These are phyloP conservation scores for Fusarium secorum DNA, from an alignment of 2,329 filamentous ascomycete genomes.

Conservation along the genomic window DNA sequence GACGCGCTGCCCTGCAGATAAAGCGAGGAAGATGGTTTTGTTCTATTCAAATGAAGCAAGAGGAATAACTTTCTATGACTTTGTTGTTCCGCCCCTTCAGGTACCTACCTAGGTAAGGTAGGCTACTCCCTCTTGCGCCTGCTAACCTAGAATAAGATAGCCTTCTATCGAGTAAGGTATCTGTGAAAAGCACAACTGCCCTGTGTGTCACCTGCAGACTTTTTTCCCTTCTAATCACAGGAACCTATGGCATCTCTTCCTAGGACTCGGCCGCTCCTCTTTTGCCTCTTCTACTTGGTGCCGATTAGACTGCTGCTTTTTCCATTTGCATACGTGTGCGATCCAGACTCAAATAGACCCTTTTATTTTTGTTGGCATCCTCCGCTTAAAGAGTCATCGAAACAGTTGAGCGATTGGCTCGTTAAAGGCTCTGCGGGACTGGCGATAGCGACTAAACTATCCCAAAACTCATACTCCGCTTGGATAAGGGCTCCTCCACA, in stretches of 20 bases:
- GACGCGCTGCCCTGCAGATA: background rate
- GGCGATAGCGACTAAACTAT: slow-evolving; percentile 1
- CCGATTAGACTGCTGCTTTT: slow-evolving; percentile 9
- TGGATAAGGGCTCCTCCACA: slow-evolving; percentile 29
- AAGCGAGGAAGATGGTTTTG: background rate
- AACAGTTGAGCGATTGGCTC: slow-evolving; percentile 28
- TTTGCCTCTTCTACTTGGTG: slow-evolving; percentile 12
- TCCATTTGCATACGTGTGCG: slow-evolving; percentile 23
- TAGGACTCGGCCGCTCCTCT: slow-evolving; percentile 15
- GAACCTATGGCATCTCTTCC: slow-evolving; percentile 3
- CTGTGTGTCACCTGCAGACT: slow-evolving; percentile 16
- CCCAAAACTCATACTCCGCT: background rate
- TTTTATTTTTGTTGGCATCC: slow-evolving; percentile 2
- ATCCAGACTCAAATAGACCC: slow-evolving; percentile 35
- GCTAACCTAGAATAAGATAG: slow-evolving; percentile 32
- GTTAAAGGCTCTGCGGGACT: slow-evolving; percentile 19
- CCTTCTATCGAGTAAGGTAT: slow-evolving; percentile 5
- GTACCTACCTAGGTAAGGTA: background rate
- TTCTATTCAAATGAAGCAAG: background rate
- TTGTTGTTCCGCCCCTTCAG: background rate
- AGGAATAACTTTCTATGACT: background rate
- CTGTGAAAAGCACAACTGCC: slow-evolving; percentile 10
- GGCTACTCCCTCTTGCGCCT: slow-evolving; percentile 7
- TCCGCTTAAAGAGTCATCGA: slow-evolving; percentile 7
- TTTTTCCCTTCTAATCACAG: background rate